Base-by-base conservation (phyloP, 108 stramenopile species). In the Fragilariopsis cylindrus region DNA sequence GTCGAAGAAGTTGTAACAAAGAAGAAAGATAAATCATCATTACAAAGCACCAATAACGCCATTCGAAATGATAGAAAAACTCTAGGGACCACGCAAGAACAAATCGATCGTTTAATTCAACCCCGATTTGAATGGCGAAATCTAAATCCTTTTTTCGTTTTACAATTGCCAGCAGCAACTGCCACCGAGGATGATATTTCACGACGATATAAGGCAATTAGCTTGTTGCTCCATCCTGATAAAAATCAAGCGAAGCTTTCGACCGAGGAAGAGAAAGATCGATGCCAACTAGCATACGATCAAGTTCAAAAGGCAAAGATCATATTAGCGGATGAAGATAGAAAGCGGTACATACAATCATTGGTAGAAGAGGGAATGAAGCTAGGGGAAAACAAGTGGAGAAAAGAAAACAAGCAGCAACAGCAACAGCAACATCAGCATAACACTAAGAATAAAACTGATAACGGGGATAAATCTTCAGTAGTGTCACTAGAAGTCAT, bases 121-220 rank as follows among this genome's bases (percentile, higher is more conserved):
- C 69, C 78, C 18, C 91, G 91, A 45, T 90, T 90, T 73, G 86
- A 92, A 79, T 95, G 94, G 94, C 86, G 88, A 16, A 95, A 95
- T 69, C 80, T 95, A 21, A 95, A 95, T 75, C 94, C 94, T 30
- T 95, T 82, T 64, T 78, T 76, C 71, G 92, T 95, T 1, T 71
- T 95, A 45, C 90, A 91, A 67, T 65, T 92, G 4, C 79, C 89
- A 19, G 73, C 84, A 57, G 71, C 75, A n/a, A 73, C 57, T 3
- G 73, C 88, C 9, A 83, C 81, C 4, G 84, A 89, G 8, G 90
- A 95, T 47, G 89, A 92, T 43, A 82, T 95, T 57, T 90, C 92
- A 4, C 76, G 85, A 42, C 84, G 94, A 60, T 95, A 92, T 79
- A 91, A 91, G 76, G 92, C 90, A 6, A 65, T 95, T 11, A 87